These are phyloP conservation scores for Cytospora schulzeri DNA, from an alignment of 2,329 filamentous ascomycete species.

Conservation along the genomic window DNA sequence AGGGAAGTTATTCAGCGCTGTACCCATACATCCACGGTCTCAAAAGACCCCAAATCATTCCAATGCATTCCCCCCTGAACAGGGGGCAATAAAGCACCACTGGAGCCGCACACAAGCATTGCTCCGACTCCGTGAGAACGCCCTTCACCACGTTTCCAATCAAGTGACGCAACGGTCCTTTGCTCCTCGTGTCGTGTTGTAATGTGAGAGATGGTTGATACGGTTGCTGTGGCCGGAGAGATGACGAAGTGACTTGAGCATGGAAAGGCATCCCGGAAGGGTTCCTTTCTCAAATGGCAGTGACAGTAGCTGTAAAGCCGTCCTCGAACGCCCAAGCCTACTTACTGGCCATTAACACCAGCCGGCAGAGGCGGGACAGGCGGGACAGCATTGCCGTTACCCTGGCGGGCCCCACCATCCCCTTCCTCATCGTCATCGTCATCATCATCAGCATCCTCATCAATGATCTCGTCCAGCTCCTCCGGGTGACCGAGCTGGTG, in stretches of 20 bases:
- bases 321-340: conserved; percentile 10
- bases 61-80: not conserved
- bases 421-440: conserved; percentile 34
- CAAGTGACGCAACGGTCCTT: not conserved
- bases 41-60: not conserved
- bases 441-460: conserved; percentile 56
- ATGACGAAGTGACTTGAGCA: not conserved
- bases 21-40: not conserved
- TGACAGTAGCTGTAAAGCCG: not conserved
- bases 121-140: conserved; percentile 17
- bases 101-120: not conserved
- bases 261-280: not conserved
- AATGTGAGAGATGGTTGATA: not conserved
- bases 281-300: not conserved
- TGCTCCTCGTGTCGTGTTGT: not conserved
- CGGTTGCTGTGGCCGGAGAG: not conserved
- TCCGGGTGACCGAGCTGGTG: conserved; percentile 79
- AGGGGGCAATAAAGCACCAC: not conserved
- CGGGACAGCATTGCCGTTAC: conserved; percentile 35
- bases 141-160: not conserved
- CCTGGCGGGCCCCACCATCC: conserved; percentile 17
- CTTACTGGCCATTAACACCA: conserved; percentile 34
- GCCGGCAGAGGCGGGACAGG: conserved; percentile 49
- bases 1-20: conserved; percentile 3
- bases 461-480: conserved; percentile 61